These are phyloP conservation scores for Sclerotinia trifoliorum DNA, from an alignment of 2,329 filamentous ascomycete genomes.

Conservation along the genomic window DNA sequence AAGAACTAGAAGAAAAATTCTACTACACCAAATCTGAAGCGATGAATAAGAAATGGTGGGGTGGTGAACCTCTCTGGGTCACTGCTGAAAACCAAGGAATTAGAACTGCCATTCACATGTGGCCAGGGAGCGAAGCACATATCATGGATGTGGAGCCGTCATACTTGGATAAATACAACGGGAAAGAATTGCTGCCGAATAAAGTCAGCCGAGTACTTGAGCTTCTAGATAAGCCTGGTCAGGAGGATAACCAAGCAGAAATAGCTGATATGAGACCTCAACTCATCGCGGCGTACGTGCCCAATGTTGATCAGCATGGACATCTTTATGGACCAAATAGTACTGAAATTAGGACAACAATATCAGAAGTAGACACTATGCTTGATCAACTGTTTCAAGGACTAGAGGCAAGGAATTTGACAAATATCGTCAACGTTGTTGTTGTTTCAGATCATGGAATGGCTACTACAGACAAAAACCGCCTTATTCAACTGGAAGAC, in stretches of 20 bases:
- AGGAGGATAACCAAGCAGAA: conserved; percentile 54
- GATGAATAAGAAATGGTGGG: conserved; percentile 90
- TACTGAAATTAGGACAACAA: conserved; percentile 80
- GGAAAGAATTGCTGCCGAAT: conserved; percentile 65
- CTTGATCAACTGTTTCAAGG: conserved; percentile 73
- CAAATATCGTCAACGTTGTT: conserved; percentile 85
- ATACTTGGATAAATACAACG: conserved; percentile 83
- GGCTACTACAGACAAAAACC: conserved; percentile 81
- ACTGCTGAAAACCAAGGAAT: conserved; percentile 83
- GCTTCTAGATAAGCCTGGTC: conserved; percentile 80
- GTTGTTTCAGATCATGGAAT: conserved; percentile 98
- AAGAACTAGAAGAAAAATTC: conserved; percentile 72
- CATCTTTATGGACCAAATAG: conserved; percentile 92
- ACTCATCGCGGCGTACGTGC: conserved; percentile 91
- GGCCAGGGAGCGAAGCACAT: conserved; percentile 92
- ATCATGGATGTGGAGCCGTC: conserved; percentile 72
- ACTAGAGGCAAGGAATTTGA: conserved; percentile 78
- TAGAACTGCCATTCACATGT: conserved; percentile 90
- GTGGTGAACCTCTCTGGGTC: conserved; percentile 88
- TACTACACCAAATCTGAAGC: conserved; percentile 77
- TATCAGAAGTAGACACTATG: conserved; percentile 79
- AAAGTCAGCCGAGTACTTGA: conserved; percentile 80
- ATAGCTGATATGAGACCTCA: conserved; percentile 68
- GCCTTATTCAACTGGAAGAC: conserved; percentile 87
- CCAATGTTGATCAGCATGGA: conserved; percentile 83